phyloP scores from a whole-genome alignment of 208 protist genomes.

The Porcisia deanei region DNA sequence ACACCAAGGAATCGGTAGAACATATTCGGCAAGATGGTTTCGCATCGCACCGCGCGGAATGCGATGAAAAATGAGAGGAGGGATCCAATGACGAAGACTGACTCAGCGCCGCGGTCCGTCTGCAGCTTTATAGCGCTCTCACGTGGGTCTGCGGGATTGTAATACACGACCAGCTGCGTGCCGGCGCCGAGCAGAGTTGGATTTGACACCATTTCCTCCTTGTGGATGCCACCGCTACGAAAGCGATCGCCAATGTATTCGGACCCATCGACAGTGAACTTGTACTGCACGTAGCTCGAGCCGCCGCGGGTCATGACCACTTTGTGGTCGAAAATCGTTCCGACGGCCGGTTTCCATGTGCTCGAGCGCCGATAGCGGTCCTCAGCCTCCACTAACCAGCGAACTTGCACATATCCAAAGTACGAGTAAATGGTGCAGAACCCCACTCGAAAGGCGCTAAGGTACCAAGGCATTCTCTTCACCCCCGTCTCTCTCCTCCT shows the following conservation, averaged over 20 bases:
- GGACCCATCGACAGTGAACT: conserved; percentile 69
- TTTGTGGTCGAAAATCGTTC: conserved; percentile 89
- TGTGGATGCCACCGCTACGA: conserved; percentile 82
- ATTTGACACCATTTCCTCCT: conserved; percentile 83
- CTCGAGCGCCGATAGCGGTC: conserved; percentile 79
- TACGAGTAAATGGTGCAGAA: conserved; percentile 78
- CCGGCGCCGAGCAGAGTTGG: conserved; percentile 83
- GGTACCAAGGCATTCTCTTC: conserved; percentile 83
- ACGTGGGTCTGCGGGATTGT: conserved; percentile 81
- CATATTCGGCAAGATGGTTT: conserved; percentile 93
- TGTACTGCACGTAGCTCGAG: conserved; percentile 84
- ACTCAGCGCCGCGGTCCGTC: conserved; percentile 77
- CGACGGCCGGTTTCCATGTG: conserved; percentile 86
- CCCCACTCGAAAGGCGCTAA: conserved; percentile 73
- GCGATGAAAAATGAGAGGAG: conserved; percentile 70
- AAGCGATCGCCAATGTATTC: conserved; percentile 86
- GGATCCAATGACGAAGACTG: conserved; percentile 68
- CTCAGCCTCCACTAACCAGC: conserved; percentile 79
- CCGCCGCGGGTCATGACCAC: conserved; percentile 84
- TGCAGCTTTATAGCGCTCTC: conserved; percentile 90
- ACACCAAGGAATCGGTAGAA: conserved; percentile 87
- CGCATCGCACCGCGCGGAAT: conserved; percentile 84
- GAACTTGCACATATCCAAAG: conserved; percentile 64
- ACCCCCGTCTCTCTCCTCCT: background rate
- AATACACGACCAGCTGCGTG: conserved; percentile 87